phyloP scores from a whole-genome alignment of 495 filamentous ascomycete genomes.

The Talaromyces borbonicus region DNA sequence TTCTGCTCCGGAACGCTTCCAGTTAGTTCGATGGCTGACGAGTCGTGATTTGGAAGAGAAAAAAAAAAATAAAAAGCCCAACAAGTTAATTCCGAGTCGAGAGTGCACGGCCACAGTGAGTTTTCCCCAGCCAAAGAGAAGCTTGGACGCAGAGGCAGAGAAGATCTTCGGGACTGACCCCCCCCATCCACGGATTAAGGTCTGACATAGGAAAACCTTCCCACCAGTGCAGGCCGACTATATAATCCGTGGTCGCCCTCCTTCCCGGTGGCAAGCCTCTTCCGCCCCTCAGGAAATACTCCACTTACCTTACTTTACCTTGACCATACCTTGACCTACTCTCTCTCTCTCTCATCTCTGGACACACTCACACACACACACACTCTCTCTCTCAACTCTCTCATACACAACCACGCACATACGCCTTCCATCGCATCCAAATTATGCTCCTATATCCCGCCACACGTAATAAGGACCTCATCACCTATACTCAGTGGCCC shows the following conservation, averaged over 20 bases:
- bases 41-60: not conserved
- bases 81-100: slow-evolving; percentile 7
- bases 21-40: slow-evolving; percentile 3
- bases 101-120: slow-evolving; percentile 8
- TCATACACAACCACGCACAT: too few species aligned
- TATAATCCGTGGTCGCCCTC: slow-evolving; percentile 4
- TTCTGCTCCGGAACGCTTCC: slow-evolving; percentile 6
- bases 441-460: slow-evolving; percentile 36
- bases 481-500: slow-evolving; percentile 27
- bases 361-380: too few species aligned
- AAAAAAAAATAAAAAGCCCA: not conserved
- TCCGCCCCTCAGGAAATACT: slow-evolving; percentile 3
- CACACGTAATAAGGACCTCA: slow-evolving; percentile 36
- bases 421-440: slow-evolving; percentile 26
- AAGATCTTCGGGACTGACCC: not conserved
- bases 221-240: slow-evolving; percentile 7
- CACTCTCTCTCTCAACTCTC: too few species aligned
- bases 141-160: not conserved
- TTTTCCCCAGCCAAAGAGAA: slow-evolving; percentile 3
- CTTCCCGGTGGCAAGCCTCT: slow-evolving; percentile 8
- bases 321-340: too few species aligned
- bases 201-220: slow-evolving; percentile 7
- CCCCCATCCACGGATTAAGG: slow-evolving; percentile 2
- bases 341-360: too few species aligned
- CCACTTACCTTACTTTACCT: slow-evolving; percentile 6